Conservation (phyloP, 495 filamentous ascomycete genomes). For the Trichodelitschia bisporula region DNA sequence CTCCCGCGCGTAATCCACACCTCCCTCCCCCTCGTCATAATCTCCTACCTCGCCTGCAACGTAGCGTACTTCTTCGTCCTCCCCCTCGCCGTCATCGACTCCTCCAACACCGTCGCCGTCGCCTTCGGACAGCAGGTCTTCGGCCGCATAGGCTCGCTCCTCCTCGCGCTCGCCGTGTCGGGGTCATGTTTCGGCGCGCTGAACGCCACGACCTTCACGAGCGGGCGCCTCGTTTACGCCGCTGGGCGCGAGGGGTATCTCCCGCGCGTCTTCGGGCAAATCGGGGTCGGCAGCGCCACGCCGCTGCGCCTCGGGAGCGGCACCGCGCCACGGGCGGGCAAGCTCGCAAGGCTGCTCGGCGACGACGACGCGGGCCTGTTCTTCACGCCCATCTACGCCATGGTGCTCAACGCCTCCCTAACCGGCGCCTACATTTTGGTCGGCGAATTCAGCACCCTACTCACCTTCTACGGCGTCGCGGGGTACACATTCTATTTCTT, state of each 20-base stretch:
- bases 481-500: slow-evolving; percentile 94
- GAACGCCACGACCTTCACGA: slow-evolving; percentile 88
- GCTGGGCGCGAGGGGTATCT: slow-evolving; percentile 92
- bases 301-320: slow-evolving; percentile 1
- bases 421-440: slow-evolving; percentile 54
- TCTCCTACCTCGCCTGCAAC: slow-evolving; percentile 77
- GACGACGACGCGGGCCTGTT: slow-evolving; percentile 19
- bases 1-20: slow-evolving; percentile 91
- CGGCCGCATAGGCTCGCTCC: slow-evolving; percentile 51
- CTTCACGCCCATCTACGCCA: slow-evolving; percentile 77
- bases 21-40: slow-evolving; percentile 83
- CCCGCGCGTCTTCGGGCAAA: slow-evolving; percentile 55
- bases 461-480: slow-evolving; percentile 93
- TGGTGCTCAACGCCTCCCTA: slow-evolving; percentile 51
- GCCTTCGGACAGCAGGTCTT: slow-evolving; percentile 83
- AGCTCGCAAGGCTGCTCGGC: background rate
- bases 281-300: slow-evolving; percentile 31
- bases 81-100: slow-evolving; percentile 54
- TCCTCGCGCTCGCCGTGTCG: slow-evolving; percentile 73
- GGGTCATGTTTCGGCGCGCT: slow-evolving; percentile 69
- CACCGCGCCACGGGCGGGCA: background rate
- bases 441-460: slow-evolving; percentile 73
- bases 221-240: slow-evolving; percentile 72
- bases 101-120: slow-evolving; percentile 77
- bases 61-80: slow-evolving; percentile 85